Evolutionary conservation across 306 rosid genomes (phyloP).

Genomic region (Clitoria ternatea): DNA sequence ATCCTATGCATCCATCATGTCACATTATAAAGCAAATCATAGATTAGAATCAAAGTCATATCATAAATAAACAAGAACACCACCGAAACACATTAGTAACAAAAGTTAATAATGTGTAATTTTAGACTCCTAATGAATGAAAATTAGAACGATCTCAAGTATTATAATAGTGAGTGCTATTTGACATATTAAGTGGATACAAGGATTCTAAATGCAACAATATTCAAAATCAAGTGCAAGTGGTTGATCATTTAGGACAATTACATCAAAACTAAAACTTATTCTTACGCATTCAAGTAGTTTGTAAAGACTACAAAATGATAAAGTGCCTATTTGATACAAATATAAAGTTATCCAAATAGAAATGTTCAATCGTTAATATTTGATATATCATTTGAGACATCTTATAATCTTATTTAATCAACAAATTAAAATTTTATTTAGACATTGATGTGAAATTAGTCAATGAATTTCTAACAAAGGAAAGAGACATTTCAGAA

Average conservation of each 20-base stretch:
- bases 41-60: background rate
- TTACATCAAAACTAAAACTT: background rate
- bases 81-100: background rate
- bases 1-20: background rate
- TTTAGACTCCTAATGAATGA: background rate
- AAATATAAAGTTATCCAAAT: too few species aligned
- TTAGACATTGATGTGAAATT: conserved; percentile 23
- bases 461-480: conserved; percentile 36
- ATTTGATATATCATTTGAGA: too few species aligned
- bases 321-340: too few species aligned
- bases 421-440: too few species aligned
- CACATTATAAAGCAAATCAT: background rate
- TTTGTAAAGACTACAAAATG: background rate
- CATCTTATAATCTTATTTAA: too few species aligned
- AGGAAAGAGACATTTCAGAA: conserved; percentile 53
- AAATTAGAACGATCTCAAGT: background rate
- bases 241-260: background rate
- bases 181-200: background rate
- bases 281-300: background rate
- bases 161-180: background rate
- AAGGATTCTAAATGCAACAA: background rate
- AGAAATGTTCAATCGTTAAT: too few species aligned
- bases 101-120: background rate
- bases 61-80: background rate
- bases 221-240: background rate